These are phyloP conservation scores for Halteria grandinella DNA, from an alignment of 73 alveolate species.

Conservation along the genomic window DNA sequence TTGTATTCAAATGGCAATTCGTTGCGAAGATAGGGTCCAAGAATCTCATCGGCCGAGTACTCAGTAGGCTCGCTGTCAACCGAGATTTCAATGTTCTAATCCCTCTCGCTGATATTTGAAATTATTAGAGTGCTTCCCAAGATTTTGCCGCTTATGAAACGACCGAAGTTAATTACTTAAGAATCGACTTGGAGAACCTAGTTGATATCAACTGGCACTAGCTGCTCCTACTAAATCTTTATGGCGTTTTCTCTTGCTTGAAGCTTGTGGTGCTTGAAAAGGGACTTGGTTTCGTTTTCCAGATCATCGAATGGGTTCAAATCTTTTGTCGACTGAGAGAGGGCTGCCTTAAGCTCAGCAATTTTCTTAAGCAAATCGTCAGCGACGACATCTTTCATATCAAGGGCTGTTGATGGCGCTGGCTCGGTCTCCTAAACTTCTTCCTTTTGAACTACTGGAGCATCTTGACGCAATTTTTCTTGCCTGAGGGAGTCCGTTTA, in stretches of 20 bases:
- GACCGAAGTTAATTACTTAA: slow-evolving; percentile 55
- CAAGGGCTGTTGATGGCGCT: slow-evolving; percentile 2
- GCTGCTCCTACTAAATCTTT: background rate
- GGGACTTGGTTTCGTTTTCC: slow-evolving; percentile 14
- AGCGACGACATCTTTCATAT: background rate
- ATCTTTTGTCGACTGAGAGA: background rate
- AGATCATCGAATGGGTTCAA: background rate
- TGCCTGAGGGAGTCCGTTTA: no score
- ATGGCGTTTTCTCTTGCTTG: slow-evolving; percentile 1
- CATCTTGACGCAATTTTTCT: no score
- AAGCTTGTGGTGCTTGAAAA: slow-evolving; percentile 12
- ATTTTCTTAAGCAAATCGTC: background rate
- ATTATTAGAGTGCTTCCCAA: slow-evolving; percentile 56
- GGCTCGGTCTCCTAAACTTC: background rate
- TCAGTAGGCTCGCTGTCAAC: slow-evolving; percentile 22
- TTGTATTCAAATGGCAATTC: slow-evolving; percentile 26
- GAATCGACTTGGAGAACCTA: slow-evolving; percentile 50
- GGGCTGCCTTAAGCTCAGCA: background rate
- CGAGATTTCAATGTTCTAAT: slow-evolving; percentile 40
- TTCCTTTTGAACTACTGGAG: background rate
- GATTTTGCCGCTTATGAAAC: slow-evolving; percentile 56
- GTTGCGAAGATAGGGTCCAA: slow-evolving; percentile 27
- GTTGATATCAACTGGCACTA: slow-evolving; percentile 11
- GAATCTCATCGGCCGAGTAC: slow-evolving; percentile 50
- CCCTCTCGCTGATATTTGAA: slow-evolving; percentile 16